Conservation (phyloP, 148 eudicot species). For the Mesembryanthemum crystallinum region DNA sequence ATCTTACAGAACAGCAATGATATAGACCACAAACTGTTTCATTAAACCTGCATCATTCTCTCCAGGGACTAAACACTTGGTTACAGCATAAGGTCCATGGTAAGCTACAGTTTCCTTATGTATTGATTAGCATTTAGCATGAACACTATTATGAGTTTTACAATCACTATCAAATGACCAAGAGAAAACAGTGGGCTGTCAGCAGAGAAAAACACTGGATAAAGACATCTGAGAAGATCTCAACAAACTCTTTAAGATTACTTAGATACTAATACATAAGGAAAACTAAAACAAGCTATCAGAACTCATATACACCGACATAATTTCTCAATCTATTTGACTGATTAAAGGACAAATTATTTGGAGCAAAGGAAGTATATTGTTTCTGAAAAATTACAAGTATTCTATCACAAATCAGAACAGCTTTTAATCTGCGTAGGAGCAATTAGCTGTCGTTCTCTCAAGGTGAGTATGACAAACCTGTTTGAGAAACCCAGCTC, state of each 20-base stretch:
- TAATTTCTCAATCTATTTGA: background rate
- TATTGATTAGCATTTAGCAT: background rate
- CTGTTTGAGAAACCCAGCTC: slow-evolving; percentile 98
- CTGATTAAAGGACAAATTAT: background rate
- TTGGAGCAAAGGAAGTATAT: too few relatives aligned
- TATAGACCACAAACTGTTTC: background rate
- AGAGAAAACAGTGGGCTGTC: background rate
- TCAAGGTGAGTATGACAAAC: slow-evolving; percentile 36
- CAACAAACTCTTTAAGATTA: background rate
- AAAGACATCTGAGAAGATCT: background rate
- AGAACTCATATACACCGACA: background rate
- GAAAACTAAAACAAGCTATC: background rate
- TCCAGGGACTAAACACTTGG: background rate
- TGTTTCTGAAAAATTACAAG: background rate
- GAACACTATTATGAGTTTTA: background rate
- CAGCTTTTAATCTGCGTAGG: background rate
- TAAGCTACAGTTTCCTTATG: background rate
- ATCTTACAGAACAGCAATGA: background rate
- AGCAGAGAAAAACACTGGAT: background rate
- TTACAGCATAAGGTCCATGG: background rate
- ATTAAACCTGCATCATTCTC: background rate
- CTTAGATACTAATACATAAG: too few relatives aligned
- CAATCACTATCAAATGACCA: background rate
- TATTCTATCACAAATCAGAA: background rate
- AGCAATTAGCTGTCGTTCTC: background rate